A percentile compares a stretch with the other conserved stretches of the same genome.
These are phyloP conservation scores for Actinomortierella wolfii DNA, from an alignment of 371 early-diverging fungal species.

Conservation along the genomic window DNA sequence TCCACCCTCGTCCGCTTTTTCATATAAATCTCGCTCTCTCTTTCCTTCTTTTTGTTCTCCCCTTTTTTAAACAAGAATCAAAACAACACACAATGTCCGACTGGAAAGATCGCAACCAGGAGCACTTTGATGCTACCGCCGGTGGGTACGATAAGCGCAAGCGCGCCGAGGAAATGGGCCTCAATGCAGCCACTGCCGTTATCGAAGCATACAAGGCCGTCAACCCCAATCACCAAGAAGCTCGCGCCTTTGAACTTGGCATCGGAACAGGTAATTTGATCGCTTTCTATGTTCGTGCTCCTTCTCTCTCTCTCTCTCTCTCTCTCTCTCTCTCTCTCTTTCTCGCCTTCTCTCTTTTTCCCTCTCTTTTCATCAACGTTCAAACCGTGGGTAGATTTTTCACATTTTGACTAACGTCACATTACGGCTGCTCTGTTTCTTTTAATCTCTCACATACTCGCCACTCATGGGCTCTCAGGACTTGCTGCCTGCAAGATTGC, in stretches of 20 bases:
- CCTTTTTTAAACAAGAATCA: too few species aligned
- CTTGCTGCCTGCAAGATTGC: constrained; percentile 9
- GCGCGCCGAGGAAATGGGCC: constrained; percentile 14
- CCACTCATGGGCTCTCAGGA: too few species aligned
- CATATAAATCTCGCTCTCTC: too few species aligned
- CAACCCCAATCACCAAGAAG: background rate
- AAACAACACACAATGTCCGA: too few species aligned
- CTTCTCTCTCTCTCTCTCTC: background rate
- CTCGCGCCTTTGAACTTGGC: too few species aligned
- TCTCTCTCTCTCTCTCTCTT: background rate
- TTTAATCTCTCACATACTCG: too few species aligned
- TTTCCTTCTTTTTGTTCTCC: background rate
- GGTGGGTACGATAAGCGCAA: constrained; percentile 19
- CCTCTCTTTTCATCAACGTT: background rate
- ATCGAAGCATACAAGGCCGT: constrained; percentile 12
- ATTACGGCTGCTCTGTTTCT: too few species aligned
- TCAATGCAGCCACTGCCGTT: constrained; percentile 5
- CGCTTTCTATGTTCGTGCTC: background rate
- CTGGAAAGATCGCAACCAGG: constrained; percentile 15
- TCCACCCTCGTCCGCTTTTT: background rate
- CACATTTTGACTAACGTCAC: background rate
- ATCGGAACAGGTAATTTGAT: too few species aligned
- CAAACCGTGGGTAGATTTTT: background rate
- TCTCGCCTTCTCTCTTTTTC: background rate
- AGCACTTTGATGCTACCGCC: constrained; percentile 23